phyloP scores from a whole-genome alignment of 2,329 filamentous ascomycete species.

The Xylaria sp. region DNA sequence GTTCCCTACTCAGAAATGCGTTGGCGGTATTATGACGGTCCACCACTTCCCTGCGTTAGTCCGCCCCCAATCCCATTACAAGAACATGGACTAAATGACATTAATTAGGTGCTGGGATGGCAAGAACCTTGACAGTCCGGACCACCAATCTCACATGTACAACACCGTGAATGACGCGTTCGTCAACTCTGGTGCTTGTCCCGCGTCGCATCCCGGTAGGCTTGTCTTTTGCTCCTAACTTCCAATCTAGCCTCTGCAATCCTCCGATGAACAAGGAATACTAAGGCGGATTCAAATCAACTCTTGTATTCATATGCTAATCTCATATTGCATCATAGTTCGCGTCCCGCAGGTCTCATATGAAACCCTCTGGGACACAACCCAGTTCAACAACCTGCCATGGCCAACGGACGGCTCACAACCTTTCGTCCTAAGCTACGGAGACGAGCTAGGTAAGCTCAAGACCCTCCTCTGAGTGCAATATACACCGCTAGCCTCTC shows the following conservation, averaged over 20 bases:
- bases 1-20: constrained; percentile 55
- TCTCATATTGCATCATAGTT: constrained; percentile 34
- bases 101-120: constrained; percentile 58
- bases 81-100: constrained; percentile 17
- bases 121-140: constrained; percentile 55
- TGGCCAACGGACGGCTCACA: constrained; percentile 52
- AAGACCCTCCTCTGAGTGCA: no score
- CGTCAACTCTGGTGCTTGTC: constrained; percentile 51
- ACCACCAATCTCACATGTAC: constrained; percentile 49
- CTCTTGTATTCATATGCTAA: background rate
- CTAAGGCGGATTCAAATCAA: no score
- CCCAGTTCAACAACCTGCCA: constrained; percentile 52
- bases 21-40: constrained; percentile 57
- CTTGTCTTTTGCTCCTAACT: background rate
- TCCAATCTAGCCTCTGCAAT: no score
- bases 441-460: constrained; percentile 44
- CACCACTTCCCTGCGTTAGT: constrained; percentile 55
- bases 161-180: constrained; percentile 50
- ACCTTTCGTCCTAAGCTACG: constrained; percentile 49
- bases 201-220: constrained; percentile 52
- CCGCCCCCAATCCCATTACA: background rate
- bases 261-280: no score
- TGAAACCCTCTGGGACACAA: constrained; percentile 60
- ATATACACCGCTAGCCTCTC: background rate
- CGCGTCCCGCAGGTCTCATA: constrained; percentile 57